phyloP scores from a whole-genome alignment of 345 rosid genomes.

The Zanthoxylum bungeanum region DNA sequence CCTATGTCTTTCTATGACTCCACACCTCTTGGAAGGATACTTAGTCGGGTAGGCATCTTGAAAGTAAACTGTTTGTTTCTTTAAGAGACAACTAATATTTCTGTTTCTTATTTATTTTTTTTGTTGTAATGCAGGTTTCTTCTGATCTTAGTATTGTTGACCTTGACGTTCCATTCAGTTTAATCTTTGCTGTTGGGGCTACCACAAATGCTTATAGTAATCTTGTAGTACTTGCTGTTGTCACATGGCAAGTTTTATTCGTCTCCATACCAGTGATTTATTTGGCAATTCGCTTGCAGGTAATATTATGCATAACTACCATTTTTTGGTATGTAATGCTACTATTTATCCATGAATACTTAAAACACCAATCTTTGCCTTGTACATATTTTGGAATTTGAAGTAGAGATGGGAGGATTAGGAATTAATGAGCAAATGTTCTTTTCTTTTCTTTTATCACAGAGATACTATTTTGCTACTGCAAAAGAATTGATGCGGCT shows the following conservation, averaged over 20 bases:
- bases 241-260: slow-evolving; percentile 91
- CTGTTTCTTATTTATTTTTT: no score
- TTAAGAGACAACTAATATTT: no score
- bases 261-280: slow-evolving; percentile 68
- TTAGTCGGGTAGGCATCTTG: slow-evolving; percentile 60
- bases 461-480: slow-evolving; percentile 78
- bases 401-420: no score
- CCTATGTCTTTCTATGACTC: slow-evolving; percentile 81
- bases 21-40: slow-evolving; percentile 75
- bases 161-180: slow-evolving; percentile 74
- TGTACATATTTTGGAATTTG: slow-evolving; percentile 4
- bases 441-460: not conserved
- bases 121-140: no score
- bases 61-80: no score
- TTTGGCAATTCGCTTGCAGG: slow-evolving; percentile 78
- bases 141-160: slow-evolving; percentile 89
- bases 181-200: slow-evolving; percentile 63
- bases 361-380: no score
- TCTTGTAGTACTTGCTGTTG: slow-evolving; percentile 76
- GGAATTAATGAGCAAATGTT: no score
- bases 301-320: no score
- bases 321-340: no score
- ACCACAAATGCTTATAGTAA: slow-evolving; percentile 56
- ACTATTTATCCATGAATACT: no score
- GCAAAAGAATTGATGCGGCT: slow-evolving; percentile 93